Evolutionary conservation across 78 protist species (phyloP), one percentile per base, ranked within the genome.

Genomic region (Mastigamoeba balamuthi): DNA sequence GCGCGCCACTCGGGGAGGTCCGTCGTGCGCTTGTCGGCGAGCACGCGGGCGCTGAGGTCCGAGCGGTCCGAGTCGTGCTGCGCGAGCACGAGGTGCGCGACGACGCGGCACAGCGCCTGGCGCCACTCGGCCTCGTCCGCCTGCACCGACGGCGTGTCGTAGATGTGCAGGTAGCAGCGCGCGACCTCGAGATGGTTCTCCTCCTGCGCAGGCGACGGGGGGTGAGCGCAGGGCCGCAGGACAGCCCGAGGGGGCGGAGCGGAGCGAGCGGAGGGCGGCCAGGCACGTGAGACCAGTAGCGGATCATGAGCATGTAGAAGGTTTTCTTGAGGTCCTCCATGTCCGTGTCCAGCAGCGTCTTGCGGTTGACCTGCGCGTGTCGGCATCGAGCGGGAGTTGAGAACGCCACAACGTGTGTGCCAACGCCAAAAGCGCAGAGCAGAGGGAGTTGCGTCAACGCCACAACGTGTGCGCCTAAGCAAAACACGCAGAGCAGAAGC

Each of bases 151-250:
- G 88, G 85, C 10, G 85, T 89, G 28, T 85, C 87, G 76, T 77
- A 85, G 75, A 89, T 84, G 25, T 66, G 72, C 66, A 76, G 86
- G 63, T 82, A 85, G 27, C 89, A 87, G 35, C 88, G 52, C 29
- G 81, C 44, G 27, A 88, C 76, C 29, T 89, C 91, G 36, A 89
- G 27, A 35, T 83, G 81, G 37, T 74, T 37, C 10, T 76, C 1
- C 29, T 80, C 79, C 8, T 84, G 63, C 6, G 80, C 23, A n/a
- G n/a, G n/a, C n/a, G n/a, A n/a, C n/a, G n/a, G n/a, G n/a, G n/a
- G n/a, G n/a, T n/a, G n/a, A n/a, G n/a, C n/a, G n/a, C n/a, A n/a
- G n/a, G n/a, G n/a, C n/a, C n/a, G n/a, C n/a, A n/a, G n/a, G n/a
- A n/a, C n/a, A n/a, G n/a, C n/a, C n/a, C n/a, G n/a, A n/a, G n/a